Percentiles rank a stretch among this genome's conserved stretches.
Conservation (phyloP, 108 stramenopile genomes). For the Cyclotella kingstonii region DNA sequence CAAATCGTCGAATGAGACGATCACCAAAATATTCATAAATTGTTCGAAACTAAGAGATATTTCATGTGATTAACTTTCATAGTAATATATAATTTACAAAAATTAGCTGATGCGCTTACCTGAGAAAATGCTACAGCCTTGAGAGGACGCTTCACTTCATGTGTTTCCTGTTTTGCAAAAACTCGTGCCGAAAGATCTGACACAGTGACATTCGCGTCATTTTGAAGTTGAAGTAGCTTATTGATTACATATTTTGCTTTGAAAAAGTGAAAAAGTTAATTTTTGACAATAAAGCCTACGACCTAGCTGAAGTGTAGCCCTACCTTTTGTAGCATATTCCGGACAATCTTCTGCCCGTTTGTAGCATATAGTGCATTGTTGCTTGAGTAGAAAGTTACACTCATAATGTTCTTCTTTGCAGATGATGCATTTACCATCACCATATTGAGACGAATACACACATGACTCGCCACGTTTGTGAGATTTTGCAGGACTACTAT, state of each 20-base stretch:
- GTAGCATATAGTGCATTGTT: conserved; percentile 56
- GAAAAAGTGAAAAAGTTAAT: no score
- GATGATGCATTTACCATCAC: conserved; percentile 63
- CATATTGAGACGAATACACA: conserved; percentile 36
- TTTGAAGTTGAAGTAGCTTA: conserved; percentile 50
- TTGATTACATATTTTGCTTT: conserved; percentile 64
- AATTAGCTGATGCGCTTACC: no score
- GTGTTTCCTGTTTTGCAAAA: conserved; percentile 12
- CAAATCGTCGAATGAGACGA: conserved; percentile 64
- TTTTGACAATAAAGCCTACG: no score
- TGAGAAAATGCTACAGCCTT: conserved; percentile 85
- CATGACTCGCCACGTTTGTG: conserved; percentile 59
- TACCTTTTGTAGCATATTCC: conserved; percentile 60
- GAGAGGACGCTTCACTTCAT: conserved; percentile 40
- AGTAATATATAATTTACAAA: no score
- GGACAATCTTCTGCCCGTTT: conserved; percentile 59
- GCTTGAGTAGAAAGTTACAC: conserved; percentile 49
- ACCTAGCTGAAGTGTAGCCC: no score
- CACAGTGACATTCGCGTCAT: conserved; percentile 1
- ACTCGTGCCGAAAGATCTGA: conserved; percentile 29
- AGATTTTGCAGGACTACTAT: conserved; percentile 18
- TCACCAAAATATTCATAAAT: conserved; percentile 71
- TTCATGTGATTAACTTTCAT: no score
- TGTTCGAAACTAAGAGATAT: conserved; percentile 71
- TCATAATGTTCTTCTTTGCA: conserved; percentile 70